Evolutionary conservation across 768 basidiomycete species (phyloP).

Genomic region (Collybia mongolica): DNA sequence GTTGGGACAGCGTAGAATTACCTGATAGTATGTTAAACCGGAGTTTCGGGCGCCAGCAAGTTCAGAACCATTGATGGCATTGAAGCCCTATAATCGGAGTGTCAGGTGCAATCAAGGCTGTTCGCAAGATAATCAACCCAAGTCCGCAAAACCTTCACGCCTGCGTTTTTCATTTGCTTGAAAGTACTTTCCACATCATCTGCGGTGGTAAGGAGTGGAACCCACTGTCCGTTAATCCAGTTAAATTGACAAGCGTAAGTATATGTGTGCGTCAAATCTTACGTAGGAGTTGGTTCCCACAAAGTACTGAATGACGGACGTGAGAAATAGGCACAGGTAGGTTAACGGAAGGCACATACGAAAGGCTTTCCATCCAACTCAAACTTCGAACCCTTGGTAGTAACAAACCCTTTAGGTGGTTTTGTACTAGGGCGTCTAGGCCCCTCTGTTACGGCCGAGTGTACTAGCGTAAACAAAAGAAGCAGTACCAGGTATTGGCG

Average conservation of each 20-base stretch:
- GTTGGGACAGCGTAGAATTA: conserved; percentile 21
- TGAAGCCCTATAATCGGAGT: conserved; percentile 33
- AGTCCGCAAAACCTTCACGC: conserved; percentile 52
- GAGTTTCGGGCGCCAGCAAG: conserved; percentile 39
- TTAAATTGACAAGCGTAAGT: neutral
- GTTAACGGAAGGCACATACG: conserved; percentile 23
- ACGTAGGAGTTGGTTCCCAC: conserved; percentile 58
- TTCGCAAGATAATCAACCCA: conserved; percentile 34
- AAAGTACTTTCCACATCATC: conserved; percentile 51
- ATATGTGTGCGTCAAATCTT: conserved; percentile 13
- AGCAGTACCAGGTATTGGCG: conserved; percentile 1
- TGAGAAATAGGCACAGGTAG: neutral
- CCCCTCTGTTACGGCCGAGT: conserved; percentile 4
- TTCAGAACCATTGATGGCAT: conserved; percentile 43
- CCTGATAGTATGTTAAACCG: conserved; percentile 46
- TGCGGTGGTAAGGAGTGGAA: conserved; percentile 47
- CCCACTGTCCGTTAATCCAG: conserved; percentile 35
- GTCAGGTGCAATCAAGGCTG: neutral
- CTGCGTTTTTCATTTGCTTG: conserved; percentile 43
- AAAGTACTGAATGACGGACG: conserved; percentile 32
- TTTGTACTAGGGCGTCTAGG: no score
- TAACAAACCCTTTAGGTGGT: conserved; percentile 39
- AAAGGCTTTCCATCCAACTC: conserved; percentile 51
- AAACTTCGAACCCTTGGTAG: conserved; percentile 39
- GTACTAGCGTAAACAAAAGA: conserved; percentile 8